Evolutionary conservation across 768 basidiomycete species (phyloP), one percentile per base, ranked within the genome.

Genomic region (Lactarius sanguifluus): DNA sequence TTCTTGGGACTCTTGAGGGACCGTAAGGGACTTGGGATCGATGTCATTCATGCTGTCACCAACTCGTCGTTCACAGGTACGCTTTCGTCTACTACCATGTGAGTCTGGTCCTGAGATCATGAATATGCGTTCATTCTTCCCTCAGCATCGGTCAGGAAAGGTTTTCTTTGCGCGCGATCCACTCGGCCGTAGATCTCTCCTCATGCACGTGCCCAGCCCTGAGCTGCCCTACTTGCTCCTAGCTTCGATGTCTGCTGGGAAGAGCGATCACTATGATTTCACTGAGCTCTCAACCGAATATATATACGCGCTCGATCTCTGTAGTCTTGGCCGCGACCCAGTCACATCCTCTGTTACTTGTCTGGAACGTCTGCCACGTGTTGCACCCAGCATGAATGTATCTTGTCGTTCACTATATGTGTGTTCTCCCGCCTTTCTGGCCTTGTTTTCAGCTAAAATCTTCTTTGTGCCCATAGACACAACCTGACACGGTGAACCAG

Each of bases 131-230:
- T 70, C 45, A 62, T 61, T 16, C 36, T 9, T 57, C 50, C 32
- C 58, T 61, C 69, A 88, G 87, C 76, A 74, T 60, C 50, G 69
- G 55, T 77, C 81, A 9, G 74, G 77, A 36, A 81, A 75, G 38
- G 71, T 96, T 10, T 91, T 85, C 76, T 94, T 89, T 72, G 89
- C 82, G 18, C 82, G 92, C 61, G 94, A 96, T 75, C 92, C 92
- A 3, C 82, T 95, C 2, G 94, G 94, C 8, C 83, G 94, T 43
- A 83, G 94, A 57, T 95, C 94, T n/a, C 81, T 96, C 8, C 78
- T 96, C 8, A 78, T 92, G 38, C 90, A 90, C 65, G 79, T 76
- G 65, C 89, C 89, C 34, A 82, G 81, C 16, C 45, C 68, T 1
- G 59, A 62, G 20, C 76, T 76, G 5, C 86, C 89, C 0, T 82